Evolutionary conservation across 2,329 filamentous ascomycete genomes (phyloP).

Genomic region (Ambrosiella cleistominuta): DNA sequence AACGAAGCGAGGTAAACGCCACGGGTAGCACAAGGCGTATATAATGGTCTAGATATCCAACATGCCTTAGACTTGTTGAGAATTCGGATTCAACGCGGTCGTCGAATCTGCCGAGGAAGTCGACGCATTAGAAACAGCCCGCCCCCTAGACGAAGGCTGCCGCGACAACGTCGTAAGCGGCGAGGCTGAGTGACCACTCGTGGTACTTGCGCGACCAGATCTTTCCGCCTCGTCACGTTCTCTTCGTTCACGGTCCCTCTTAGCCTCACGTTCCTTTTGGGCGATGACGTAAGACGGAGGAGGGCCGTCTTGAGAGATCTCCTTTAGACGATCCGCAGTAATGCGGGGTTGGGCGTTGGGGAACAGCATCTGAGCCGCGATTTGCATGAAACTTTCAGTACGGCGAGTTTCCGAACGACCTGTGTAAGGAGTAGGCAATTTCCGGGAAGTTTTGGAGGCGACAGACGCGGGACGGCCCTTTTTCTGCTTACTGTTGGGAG

Average conservation of each 20-base stretch:
- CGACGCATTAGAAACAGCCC: conserved; percentile 23
- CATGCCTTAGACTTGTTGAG: conserved; percentile 41
- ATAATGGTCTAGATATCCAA: conserved; percentile 29
- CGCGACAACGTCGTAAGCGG: conserved; percentile 10
- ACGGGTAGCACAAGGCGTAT: too few relatives aligned
- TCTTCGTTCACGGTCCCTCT: background rate
- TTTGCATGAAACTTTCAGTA: conserved; percentile 26
- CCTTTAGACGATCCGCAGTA: conserved; percentile 20
- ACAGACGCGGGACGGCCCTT: background rate
- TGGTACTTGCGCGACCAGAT: background rate
- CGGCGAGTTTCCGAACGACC: conserved; percentile 29
- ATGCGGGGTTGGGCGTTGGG: conserved; percentile 22
- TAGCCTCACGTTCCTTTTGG: background rate
- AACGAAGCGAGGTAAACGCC: too few relatives aligned
- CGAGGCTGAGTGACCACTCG: background rate
- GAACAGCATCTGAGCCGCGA: conserved; percentile 31
- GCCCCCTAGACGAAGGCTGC: conserved; percentile 13
- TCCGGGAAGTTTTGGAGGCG: background rate
- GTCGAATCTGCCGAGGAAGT: conserved; percentile 26
- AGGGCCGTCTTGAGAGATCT: conserved; percentile 28
- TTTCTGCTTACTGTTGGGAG: background rate
- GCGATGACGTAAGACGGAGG: conserved; percentile 21
- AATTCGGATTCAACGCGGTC: conserved; percentile 28
- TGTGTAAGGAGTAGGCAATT: conserved; percentile 19
- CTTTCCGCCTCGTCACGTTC: background rate